Evolutionary conservation across 345 rosid genomes (phyloP), one percentile per base, ranked within the genome.

Genomic region (Rhodamnia argentea): DNA sequence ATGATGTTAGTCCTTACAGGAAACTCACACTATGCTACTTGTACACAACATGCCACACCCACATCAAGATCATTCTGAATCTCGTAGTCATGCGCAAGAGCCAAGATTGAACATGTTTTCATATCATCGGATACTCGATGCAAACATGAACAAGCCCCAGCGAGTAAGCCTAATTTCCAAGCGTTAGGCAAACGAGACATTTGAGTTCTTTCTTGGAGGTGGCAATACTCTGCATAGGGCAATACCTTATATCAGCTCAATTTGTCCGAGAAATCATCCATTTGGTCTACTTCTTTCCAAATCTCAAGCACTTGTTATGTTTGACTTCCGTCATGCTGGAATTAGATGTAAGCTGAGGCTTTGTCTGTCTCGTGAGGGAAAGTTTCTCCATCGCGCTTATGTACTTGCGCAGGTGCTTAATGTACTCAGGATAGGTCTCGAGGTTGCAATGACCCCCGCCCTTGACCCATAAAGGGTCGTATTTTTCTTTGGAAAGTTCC

Each of bases 371-470:
- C 10, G 92, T 90, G 56, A 92, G 82, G 20, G 94, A 88, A 85
- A 96, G 93, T 88, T 93, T 96, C 97, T 96, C 99, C 99, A 97
- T 95, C 2, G 98, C 94, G 70, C 92, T 96, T 52, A 96, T 85
- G 91, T 91, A 97, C 91, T 93, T 94, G 54, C 96, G 92, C 59
- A 97, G 87, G 89, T 97, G 99, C 86, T 93, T 94, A 55, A 97
- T 97, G 91, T 94, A 97, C 86, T 96, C 99, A 0, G 99, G 99
- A 56, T 92, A 95, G 10, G 97, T 95, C 93, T 97, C 99, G 4
- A 97, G 95, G 92, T 96, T 95, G 92, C 99, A 96, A 86, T 97
- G 99, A 40, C 99, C 98, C 11, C 99, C 99, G n/a, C 99, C 98
- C 87, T 95, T 95, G 78, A 97, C 94, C 99, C 99, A 96, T 84